Evolutionary conservation across 2,329 filamentous ascomycete genomes (phyloP).

Genomic region (Hirsutella rhossiliensis): DNA sequence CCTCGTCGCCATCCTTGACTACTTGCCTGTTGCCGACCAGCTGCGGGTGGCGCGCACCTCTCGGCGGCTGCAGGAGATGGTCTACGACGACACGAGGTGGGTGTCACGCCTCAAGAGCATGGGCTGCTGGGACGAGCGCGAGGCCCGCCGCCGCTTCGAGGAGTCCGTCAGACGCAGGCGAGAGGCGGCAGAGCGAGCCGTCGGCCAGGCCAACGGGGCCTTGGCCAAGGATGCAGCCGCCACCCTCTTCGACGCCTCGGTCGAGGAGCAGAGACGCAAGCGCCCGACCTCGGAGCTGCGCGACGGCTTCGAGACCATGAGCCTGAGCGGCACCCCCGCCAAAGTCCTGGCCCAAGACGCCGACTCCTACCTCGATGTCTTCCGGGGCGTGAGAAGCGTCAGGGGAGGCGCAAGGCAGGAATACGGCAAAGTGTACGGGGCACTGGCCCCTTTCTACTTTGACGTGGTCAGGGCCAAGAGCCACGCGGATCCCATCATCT

Average conservation of each 20-base stretch:
- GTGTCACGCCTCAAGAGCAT: slow-evolving; percentile 75
- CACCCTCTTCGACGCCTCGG: slow-evolving; percentile 63
- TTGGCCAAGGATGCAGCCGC: slow-evolving; percentile 14
- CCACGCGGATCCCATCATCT: slow-evolving; percentile 72
- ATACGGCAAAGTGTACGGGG: slow-evolving; percentile 83
- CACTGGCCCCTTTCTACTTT: slow-evolving; percentile 76
- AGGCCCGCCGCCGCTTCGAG: slow-evolving; percentile 72
- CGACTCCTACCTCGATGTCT: slow-evolving; percentile 52
- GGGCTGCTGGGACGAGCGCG: slow-evolving; percentile 82
- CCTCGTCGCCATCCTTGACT: slow-evolving; percentile 76
- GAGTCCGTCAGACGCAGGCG: slow-evolving; percentile 50
- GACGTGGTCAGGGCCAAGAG: slow-evolving; percentile 63
- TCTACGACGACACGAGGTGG: slow-evolving; percentile 96
- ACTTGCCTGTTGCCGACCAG: slow-evolving; percentile 75
- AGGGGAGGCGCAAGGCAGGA: slow-evolving; percentile 78
- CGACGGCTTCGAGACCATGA: slow-evolving; percentile 74
- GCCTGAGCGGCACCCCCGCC: slow-evolving; percentile 32
- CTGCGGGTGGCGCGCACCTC: slow-evolving; percentile 77
- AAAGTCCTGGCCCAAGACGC: slow-evolving; percentile 43
- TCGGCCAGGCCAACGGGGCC: slow-evolving; percentile 8
- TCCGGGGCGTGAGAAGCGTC: slow-evolving; percentile 63
- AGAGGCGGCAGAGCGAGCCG: slow-evolving; percentile 32
- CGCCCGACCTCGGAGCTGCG: slow-evolving; percentile 19
- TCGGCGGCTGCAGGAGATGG: slow-evolving; percentile 88
- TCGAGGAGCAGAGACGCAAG: slow-evolving; percentile 50